Base-by-base conservation (phyloP, 2,329 filamentous ascomycete species). In the Colletotrichum viniferum region DNA sequence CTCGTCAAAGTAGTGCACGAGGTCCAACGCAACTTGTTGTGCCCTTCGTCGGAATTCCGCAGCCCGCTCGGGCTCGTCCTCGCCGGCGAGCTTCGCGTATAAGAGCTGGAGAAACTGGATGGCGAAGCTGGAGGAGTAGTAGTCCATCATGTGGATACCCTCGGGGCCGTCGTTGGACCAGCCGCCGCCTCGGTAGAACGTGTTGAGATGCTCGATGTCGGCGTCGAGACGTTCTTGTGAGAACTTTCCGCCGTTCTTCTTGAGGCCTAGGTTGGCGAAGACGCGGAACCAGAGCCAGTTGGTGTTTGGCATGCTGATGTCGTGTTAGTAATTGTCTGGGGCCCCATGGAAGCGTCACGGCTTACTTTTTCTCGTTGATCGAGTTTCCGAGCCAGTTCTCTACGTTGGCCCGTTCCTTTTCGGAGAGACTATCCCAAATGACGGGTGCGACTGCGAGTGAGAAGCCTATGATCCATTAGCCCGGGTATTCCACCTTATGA, bases 151-250 rank as follows among this genome's bases (percentile, higher is more conserved):
- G 73, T 94, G 93, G 73, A 96, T 94, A 16, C 92, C 92, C 79
- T 93, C 92, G 0, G 94, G 94, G 0, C 94, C 94, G 81, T 96
- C 94, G 79, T 96, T 95, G 4, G 93, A 95, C 94, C 94, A 96
- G 1, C 94, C 94, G 61, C 92, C 92, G 7, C 94, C 94, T n/a
- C 94, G 91, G 81, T 96, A 95, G 82, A 96, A 96, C 0, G 93
- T 95, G 79, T 96, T 92, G 12, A 96, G 87, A 78, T 96, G 94
- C 79, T 93, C 90, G 81, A 96, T 94, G 81, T 96, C 94, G 24
- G 91, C 91, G 73, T 95, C 92, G 26, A 96, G 89, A 26, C 92
- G 89, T 60, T 92, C 88, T 77, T 93, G 91, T 0, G 93, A 94
- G 84, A 93, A 95, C 63, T 90, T 89, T 1, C 92, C 94, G 2